Base-by-base conservation (phyloP, 73 alveolate species). In the Uronychia setigera region DNA sequence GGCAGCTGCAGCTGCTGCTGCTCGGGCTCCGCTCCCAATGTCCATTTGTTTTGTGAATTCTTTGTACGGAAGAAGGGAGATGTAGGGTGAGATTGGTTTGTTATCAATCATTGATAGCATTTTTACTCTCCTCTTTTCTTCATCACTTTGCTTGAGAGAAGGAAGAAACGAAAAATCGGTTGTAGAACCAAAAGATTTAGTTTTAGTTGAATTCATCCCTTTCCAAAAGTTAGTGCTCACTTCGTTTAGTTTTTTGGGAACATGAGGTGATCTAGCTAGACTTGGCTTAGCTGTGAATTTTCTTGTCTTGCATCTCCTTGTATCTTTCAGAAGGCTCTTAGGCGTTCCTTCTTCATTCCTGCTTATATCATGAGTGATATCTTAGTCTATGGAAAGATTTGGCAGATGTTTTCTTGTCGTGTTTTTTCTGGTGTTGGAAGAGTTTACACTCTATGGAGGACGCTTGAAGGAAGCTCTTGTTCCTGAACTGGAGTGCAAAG, bases 41-140 rank as follows among this genome's bases (percentile, higher is more conserved):
- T 26, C 46, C 46, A 26, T 29, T 30, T 32, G 28, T 27, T 76
- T 76, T 13, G 81, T 26, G 32, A 76, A 76, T 1, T 76, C 81
- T 76, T 31, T 76, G 58, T 26, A 76, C 1, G 81, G 32, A 1
- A 76, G 5, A 9, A 76, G 32, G 9, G 28, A 26, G 29, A 76
- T 26, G 30, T 76, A 76, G 1, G 81, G 81, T 76, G 28, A 26
- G 5, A 76, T 76, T 31, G 28, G 59, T 30, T 76, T 76, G 59
- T 25, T 26, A 30, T 76, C 32, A 5, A 76, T 76, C 46, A 76
- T 26, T 28, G 81, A 76, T 1, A 31, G 28, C n/a, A 76, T 60
- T 58, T 74, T 60, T 26, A 80, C 58, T 58, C 57, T 80, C 59
- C 86, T 31, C 81, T 76, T 76, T 5, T 76, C 32, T 31, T 76